These are phyloP conservation scores for Pistacia atlantica DNA, from an alignment of 345 rosid genomes.

Conservation along the genomic window DNA sequence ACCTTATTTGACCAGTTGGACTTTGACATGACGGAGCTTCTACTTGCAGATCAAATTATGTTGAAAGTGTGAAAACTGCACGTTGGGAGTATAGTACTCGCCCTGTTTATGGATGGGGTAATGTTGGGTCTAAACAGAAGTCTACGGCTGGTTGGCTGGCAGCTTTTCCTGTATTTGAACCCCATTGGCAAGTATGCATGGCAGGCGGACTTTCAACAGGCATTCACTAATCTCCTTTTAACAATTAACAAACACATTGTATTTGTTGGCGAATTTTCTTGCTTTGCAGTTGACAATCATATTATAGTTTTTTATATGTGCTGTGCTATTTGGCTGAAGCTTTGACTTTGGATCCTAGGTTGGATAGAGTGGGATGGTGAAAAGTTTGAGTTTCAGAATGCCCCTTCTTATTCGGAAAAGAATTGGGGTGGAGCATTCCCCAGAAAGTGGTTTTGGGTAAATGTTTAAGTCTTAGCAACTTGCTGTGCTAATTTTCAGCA, in stretches of 20 bases:
- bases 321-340: constrained; percentile 9
- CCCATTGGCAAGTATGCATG: constrained; percentile 99
- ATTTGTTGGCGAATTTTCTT: constrained; percentile 6
- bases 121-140: constrained; percentile 76
- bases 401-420: constrained; percentile 96
- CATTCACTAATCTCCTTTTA: constrained; percentile 27
- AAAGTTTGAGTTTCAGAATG: constrained; percentile 83
- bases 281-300: not conserved
- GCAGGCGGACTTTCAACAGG: constrained; percentile 99
- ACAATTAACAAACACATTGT: not conserved
- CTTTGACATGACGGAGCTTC: constrained; percentile 20
- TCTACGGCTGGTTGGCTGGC: constrained; percentile 99
- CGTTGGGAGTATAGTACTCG: constrained; percentile 96
- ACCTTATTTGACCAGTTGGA: not conserved
- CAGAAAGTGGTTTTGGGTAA: constrained; percentile 99
- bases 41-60: constrained; percentile 64
- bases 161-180: constrained; percentile 95
- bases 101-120: constrained; percentile 93
- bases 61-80: constrained; percentile 73
- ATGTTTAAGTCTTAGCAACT: constrained; percentile 22
- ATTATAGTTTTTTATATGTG: not conserved
- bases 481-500: constrained; percentile 20
- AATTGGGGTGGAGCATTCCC: constrained; percentile 99
- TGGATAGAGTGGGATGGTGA: constrained; percentile 99
- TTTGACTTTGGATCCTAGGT: constrained; percentile 49